Evolutionary conservation across 2,329 filamentous ascomycete species (phyloP).

Genomic region (Ophiostoma ulmi): DNA sequence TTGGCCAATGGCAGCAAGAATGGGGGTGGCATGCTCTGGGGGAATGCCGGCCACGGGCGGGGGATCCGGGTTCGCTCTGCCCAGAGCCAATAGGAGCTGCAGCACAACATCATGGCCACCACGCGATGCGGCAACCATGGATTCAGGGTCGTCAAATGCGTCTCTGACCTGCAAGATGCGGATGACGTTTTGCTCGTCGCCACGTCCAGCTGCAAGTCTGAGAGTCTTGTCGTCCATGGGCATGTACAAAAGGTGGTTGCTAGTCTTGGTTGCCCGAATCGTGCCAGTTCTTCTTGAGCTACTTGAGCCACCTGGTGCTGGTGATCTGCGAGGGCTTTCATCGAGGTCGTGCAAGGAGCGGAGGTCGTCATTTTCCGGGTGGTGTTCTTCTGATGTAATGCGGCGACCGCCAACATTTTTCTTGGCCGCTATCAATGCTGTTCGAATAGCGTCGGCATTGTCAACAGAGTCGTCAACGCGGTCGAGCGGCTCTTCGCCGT

Average conservation of each 20-base stretch:
- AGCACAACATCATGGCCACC: constrained; percentile 87
- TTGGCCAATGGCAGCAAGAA: constrained; percentile 89
- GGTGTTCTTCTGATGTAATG: constrained; percentile 55
- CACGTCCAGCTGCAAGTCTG: constrained; percentile 54
- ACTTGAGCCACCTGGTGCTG: constrained; percentile 38
- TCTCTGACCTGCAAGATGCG: constrained; percentile 58
- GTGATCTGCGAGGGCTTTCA: constrained; percentile 56
- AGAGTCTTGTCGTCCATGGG: constrained; percentile 58
- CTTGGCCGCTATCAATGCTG: constrained; percentile 56
- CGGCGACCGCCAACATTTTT: constrained; percentile 51
- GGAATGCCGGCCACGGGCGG: constrained; percentile 55
- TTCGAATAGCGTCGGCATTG: constrained; percentile 73
- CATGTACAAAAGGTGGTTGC: constrained; percentile 60
- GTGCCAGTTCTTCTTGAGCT: constrained; percentile 49
- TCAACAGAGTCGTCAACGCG: constrained; percentile 70
- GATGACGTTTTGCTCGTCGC: constrained; percentile 57
- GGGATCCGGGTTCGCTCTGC: constrained; percentile 63
- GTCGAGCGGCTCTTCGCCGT: constrained; percentile 86
- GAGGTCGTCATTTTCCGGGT: constrained; percentile 44
- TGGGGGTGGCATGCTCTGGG: constrained; percentile 77
- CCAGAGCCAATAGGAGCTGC: constrained; percentile 67
- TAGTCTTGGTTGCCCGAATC: constrained; percentile 58
- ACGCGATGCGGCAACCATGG: constrained; percentile 83
- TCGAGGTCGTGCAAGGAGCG: constrained; percentile 53
- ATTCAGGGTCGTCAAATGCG: constrained; percentile 68